Evolutionary conservation across 768 basidiomycete species (phyloP), one percentile per base, ranked within the genome.

Genomic region (Trametes villosa): DNA sequence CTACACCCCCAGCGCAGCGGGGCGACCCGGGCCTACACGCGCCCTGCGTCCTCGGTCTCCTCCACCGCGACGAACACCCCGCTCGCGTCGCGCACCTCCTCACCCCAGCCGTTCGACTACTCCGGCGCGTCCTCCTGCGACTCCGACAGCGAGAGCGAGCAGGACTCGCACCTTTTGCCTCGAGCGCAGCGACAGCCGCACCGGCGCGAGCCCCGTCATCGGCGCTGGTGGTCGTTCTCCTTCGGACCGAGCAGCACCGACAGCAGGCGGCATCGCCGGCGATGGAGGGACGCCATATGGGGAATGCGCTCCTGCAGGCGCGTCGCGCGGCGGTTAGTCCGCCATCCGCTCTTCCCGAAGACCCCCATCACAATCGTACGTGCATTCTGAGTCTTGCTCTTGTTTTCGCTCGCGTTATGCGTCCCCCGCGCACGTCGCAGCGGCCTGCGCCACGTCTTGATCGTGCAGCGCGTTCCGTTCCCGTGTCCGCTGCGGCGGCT

Each of bases 341-440:
- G 88, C 60, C 88, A 88, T 73, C 91, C 88, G 17, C 81, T 89
- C 73, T 87, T 91, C 71, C 91, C 91, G 53, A 84, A 83, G 64
- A 90, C 90, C 63, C 92, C 92, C 12, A 79, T 89, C 65, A 89
- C 91, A 59, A 91, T 94, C 56, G 92, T 92, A 65, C 72, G 89
- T 78, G 31, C 33, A 40, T 40, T 36, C 29, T n/a, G n/a, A n/a
- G n/a, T n/a, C n/a, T n/a, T n/a, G n/a, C n/a, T n/a, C n/a, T n/a
- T n/a, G n/a, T n/a, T n/a, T n/a, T n/a, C n/a, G n/a, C n/a, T 33
- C 27, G 4, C 18, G 4, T 18, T 24, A n/a, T n/a, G 9, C 17
- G 40, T 41, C 27, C 29, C 26, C 40, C 29, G 46, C 22, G 47
- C 9, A 2, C 15, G 52, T 27, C 59, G 52, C 18, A 15, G 18